Evolutionary conservation across 2,329 filamentous ascomycete genomes (phyloP).

Genomic region (Pestalotiopsis sp.): DNA sequence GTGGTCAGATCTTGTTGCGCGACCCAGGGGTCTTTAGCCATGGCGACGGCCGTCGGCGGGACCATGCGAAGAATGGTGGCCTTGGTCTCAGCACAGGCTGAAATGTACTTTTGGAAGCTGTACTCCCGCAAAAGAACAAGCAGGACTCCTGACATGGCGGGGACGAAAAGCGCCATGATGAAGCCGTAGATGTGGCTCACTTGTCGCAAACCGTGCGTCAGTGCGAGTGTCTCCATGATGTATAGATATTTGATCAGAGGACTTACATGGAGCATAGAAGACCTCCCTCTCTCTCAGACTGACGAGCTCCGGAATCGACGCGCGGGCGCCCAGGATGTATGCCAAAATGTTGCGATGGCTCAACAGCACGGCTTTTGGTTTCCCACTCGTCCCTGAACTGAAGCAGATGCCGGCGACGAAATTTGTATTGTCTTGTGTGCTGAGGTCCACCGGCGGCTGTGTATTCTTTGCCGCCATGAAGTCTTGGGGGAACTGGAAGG

Average conservation of each 20-base stretch:
- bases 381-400: conserved; percentile 26
- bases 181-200: conserved; percentile 29
- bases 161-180: conserved; percentile 22
- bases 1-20: conserved; percentile 17
- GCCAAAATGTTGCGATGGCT: conserved; percentile 27
- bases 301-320: conserved; percentile 26
- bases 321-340: conserved; percentile 20
- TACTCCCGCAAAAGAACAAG: conserved; percentile 24
- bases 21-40: conserved; percentile 23
- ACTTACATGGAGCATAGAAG: conserved; percentile 26
- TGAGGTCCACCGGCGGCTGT: background rate
- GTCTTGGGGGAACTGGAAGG: background rate
- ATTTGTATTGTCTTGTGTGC: conserved; percentile 16
- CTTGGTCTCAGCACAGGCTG: conserved; percentile 20
- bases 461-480: background rate
- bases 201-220: background rate
- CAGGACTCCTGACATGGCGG: conserved; percentile 24
- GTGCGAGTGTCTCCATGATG: too few relatives aligned
- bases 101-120: conserved; percentile 21
- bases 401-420: conserved; percentile 25
- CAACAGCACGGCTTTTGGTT: conserved; percentile 25
- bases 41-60: conserved; percentile 23
- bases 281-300: conserved; percentile 26
- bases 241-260: background rate
- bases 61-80: conserved; percentile 25